Evolutionary conservation across 2,329 filamentous ascomycete genomes (phyloP), one percentile per base, ranked within the genome.

Genomic region (Colletotrichum lini): DNA sequence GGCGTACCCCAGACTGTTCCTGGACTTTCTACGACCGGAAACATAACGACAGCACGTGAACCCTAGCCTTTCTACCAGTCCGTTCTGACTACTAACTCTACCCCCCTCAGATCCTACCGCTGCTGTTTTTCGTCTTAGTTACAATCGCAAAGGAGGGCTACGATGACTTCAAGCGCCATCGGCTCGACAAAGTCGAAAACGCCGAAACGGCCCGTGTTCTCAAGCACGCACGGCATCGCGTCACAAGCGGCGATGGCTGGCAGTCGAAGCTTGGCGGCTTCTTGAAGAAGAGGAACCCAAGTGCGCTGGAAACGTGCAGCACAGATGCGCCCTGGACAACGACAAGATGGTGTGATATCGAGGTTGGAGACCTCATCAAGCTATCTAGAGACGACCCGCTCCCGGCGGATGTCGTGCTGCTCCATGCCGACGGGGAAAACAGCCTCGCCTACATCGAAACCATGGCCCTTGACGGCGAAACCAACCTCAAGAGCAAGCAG

Each of bases 61-160:
- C 30, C 26, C 26, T 26, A 4, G 26, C 26, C 23, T 3, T 26
- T 26, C 23, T 26, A 26, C 23, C 23, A 26, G 23, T 26, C 23
- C 23, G 23, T 26, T 3, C 23, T 26, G 26, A 26, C 4, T 26
- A 35, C 30, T 35, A 10, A 35, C 30, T 35, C 30, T 35, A 9
- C 30, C 9, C 30, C 30, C 30, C 6, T 9, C 3, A 30, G 30
- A 91, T 95, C 74, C 84, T 94, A 40, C 93, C 93, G 0, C 82
- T 95, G 26, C 79, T 93, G 72, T 92, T 95, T 80, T 95, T 95
- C 78, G 93, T 97, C 50, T 85, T 91, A 45, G 85, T 97, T 70
- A 96, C 94, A 0, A 93, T 97, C 76, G 87, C 87, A 38, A 97
- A 97, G 79, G 94, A 97, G 82, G 94, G 94, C 0, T 96, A 94